A percentile compares a stretch with the other conserved stretches of the same genome.
Conservation (phyloP, 306 rosid species). For the Vigna angularis region DNA sequence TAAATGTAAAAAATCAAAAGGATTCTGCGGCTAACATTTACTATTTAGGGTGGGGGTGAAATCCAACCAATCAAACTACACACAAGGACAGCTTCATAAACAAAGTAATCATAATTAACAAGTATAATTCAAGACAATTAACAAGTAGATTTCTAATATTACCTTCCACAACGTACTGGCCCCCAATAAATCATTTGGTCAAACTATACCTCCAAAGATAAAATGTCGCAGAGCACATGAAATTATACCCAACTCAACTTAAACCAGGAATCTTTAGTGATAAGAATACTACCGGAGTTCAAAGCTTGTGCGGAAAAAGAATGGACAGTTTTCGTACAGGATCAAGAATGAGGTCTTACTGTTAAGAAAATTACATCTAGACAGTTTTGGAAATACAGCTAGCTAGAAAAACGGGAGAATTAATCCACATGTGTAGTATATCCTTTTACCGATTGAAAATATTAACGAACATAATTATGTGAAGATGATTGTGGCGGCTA, state of each 20-base stretch:
- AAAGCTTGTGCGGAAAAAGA: constrained; percentile 8
- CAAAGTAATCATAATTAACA: constrained; percentile 28
- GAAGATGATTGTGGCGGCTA: neutral
- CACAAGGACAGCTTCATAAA: neutral
- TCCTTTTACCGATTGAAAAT: neutral
- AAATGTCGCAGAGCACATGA: neutral
- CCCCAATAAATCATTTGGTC: neutral
- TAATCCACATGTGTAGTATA: neutral
- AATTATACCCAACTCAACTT: constrained; percentile 1
- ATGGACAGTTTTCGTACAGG: constrained; percentile 13
- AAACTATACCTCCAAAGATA: neutral
- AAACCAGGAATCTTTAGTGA: constrained; percentile 21
- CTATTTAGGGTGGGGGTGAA: too few relatives aligned
- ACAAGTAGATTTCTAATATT: constrained; percentile 14
- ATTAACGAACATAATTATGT: neutral
- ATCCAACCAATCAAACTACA: too few relatives aligned
- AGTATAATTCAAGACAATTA: neutral
- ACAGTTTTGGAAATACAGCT: neutral
- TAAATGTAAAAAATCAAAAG: too few relatives aligned
- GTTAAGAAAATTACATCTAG: neutral
- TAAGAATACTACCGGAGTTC: constrained; percentile 5
- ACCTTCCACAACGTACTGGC: neutral
- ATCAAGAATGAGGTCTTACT: neutral
- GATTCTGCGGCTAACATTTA: too few relatives aligned
- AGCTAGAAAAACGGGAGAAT: constrained; percentile 23